Conservation (phyloP, 2,329 filamentous ascomycete species). For the Trichophyton schoenleinii region DNA sequence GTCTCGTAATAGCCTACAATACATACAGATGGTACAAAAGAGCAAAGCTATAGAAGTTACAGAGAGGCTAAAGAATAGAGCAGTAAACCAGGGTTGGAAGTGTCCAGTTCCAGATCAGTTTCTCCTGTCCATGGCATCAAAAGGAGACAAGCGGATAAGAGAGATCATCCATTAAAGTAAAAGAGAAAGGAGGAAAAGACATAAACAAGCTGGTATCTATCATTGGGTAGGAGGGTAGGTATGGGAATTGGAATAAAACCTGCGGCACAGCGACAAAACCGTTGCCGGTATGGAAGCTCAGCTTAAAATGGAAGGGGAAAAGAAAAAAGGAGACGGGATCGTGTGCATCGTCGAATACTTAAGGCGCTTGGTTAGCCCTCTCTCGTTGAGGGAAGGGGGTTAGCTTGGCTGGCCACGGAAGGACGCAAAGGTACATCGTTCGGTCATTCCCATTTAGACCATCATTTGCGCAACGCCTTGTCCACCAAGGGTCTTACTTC, state of each 20-base stretch:
- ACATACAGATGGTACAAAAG: background rate
- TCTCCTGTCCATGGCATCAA: background rate
- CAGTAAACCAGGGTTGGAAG: background rate
- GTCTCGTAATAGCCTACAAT: background rate
- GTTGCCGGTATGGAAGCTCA: background rate
- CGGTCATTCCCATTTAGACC: slow-evolving; percentile 42
- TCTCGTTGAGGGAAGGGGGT: background rate
- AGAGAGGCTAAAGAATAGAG: background rate
- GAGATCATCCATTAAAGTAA: background rate
- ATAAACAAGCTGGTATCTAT: slow-evolving; percentile 2
- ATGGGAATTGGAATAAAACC: background rate
- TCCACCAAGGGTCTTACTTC: slow-evolving; percentile 89
- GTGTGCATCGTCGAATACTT: background rate
- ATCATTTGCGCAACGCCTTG: slow-evolving; percentile 96
- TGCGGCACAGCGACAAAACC: background rate
- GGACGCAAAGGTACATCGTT: background rate
- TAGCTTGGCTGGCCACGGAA: background rate
- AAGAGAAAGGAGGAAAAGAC: background rate
- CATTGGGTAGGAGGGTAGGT: background rate
- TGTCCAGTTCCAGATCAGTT: background rate
- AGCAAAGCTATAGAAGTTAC: slow-evolving; percentile 1
- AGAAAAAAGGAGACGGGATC: background rate
- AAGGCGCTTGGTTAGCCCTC: background rate
- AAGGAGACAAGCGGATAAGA: background rate
- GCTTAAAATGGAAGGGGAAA: background rate